Base-by-base conservation (phyloP, 306 rosid species). In the Lathyrus oleraceus region DNA sequence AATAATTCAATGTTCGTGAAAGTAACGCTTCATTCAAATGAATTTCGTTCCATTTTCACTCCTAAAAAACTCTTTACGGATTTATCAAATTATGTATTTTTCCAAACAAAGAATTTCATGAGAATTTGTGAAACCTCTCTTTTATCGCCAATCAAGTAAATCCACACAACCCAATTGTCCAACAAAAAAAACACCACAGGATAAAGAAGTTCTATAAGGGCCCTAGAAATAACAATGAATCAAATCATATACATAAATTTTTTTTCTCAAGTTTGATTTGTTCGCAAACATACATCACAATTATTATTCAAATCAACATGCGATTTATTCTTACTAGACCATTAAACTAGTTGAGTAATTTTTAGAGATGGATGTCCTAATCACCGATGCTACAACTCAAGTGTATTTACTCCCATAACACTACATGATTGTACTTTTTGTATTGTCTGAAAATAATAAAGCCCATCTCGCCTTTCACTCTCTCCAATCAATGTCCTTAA, bases 111-210 rank as follows among this genome's bases (percentile, higher is more conserved):
- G 62, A 57, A 57, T 25, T 57, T 57, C 16, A 57, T 11, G 8
- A 57, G 17, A 1, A 8, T 57, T 23, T 13, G 39, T 5, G 62
- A 27, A 10, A 57, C 62, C 15, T 27, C 62, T 27, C 62, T 57
- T 57, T 57, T 57, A 27, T 57, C 36, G 13, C 16, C 4, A 11
- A 57, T 23, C n/a, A 51, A 51, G 19, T 51, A 51, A 7, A 51
- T 51, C 57, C 64, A 69, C 7, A 53, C 64, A 19, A 14, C 20
- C 0, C 58, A 1, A 69, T 69, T 10, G 74, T 69, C 35, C 0
- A 6, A 67, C 36, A 52, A 35, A 69, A 7, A 21, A 52, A 2
- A 65, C 64, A 7, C 52, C 73, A 52, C 73, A 69, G 12, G 64
- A 36, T 12, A 65, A 53, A 2, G 38, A 4, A 7, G 25, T 51